phyloP scores from a whole-genome alignment of 805 yeast genomes.

The Metschnikowia koreensis region DNA sequence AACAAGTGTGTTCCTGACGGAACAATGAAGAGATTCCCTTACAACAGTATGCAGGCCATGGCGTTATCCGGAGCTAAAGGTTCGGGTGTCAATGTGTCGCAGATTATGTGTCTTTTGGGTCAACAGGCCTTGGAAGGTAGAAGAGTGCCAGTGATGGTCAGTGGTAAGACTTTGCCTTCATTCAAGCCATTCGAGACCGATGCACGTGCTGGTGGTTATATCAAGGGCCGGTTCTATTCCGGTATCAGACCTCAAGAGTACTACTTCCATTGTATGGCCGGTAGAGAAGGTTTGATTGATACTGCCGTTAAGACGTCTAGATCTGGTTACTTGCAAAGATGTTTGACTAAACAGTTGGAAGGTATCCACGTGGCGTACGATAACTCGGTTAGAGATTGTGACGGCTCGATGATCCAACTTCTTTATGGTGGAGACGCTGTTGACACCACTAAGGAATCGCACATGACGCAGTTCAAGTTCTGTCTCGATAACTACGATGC shows the following conservation, averaged over 20 bases:
- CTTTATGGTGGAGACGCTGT: constrained; percentile 96
- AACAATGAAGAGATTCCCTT: constrained; percentile 92
- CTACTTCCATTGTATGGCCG: constrained; percentile 99
- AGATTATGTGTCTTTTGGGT: constrained; percentile 98
- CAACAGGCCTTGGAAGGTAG: constrained; percentile 99
- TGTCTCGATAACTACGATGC: constrained; percentile 90
- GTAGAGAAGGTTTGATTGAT: constrained; percentile 99
- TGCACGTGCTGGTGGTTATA: constrained; percentile 98
- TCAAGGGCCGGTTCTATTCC: constrained; percentile 94
- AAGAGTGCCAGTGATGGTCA: constrained; percentile 98
- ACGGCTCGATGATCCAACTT: constrained; percentile 91
- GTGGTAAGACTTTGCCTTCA: constrained; percentile 95
- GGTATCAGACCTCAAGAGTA: constrained; percentile 98
- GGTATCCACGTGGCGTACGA: constrained; percentile 95
- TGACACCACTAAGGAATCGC: constrained; percentile 92
- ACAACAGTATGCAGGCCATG: constrained; percentile 98
- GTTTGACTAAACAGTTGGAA: constrained; percentile 95
- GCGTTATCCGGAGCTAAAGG: constrained; percentile 99
- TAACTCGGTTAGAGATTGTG: constrained; percentile 92
- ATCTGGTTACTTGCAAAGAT: constrained; percentile 97
- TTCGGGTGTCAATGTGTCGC: constrained; percentile 96
- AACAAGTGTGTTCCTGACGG: constrained; percentile 93
- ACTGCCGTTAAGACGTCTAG: constrained; percentile 98
- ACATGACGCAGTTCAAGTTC: constrained; percentile 90
- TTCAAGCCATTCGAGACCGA: constrained; percentile 96